A percentile compares a stretch with the other conserved stretches of the same genome.
phyloP scores from a whole-genome alignment of 768 basidiomycete species.

The Panellus pusillus region DNA sequence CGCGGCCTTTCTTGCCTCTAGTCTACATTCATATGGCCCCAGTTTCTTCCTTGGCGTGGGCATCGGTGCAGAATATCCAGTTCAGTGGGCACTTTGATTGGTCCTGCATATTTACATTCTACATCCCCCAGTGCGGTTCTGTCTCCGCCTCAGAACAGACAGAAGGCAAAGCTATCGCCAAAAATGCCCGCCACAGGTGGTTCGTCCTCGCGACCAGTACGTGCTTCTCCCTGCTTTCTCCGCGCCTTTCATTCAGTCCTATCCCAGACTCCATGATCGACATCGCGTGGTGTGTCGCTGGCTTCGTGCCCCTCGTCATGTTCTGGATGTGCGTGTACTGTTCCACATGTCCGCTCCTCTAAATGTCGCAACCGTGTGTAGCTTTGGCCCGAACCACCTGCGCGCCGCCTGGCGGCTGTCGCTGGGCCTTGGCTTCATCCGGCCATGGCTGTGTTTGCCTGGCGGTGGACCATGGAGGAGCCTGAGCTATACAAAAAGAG shows the following conservation, averaged over 20 bases:
- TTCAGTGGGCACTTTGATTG: no score
- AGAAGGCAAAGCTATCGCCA: constrained; percentile 76
- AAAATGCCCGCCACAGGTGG: constrained; percentile 82
- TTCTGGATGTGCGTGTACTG: constrained; percentile 67
- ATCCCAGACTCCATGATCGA: constrained; percentile 82
- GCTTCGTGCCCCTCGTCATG: constrained; percentile 82
- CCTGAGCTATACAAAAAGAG: constrained; percentile 72
- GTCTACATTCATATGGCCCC: not conserved
- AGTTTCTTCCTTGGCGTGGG: constrained; percentile 91
- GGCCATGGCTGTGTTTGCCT: constrained; percentile 77
- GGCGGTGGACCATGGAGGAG: constrained; percentile 85
- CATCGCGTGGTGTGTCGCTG: constrained; percentile 73
- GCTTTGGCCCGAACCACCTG: constrained; percentile 77
- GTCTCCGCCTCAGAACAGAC: constrained; percentile 89
- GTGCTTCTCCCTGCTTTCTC: constrained; percentile 22
- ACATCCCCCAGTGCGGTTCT: constrained; percentile 89
- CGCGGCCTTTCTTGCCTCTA: not conserved
- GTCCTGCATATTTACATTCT: no score
- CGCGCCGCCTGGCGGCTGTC: constrained; percentile 87
- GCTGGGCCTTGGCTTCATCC: constrained; percentile 80
- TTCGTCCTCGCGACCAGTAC: constrained; percentile 87
- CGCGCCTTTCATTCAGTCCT: constrained; percentile 14
- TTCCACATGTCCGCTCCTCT: not conserved
- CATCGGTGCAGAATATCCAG: constrained; percentile 86
- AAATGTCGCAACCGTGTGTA: constrained; percentile 25